These are phyloP conservation scores for Corymbia maculata DNA, from an alignment of 345 rosid genomes.

Conservation along the genomic window DNA sequence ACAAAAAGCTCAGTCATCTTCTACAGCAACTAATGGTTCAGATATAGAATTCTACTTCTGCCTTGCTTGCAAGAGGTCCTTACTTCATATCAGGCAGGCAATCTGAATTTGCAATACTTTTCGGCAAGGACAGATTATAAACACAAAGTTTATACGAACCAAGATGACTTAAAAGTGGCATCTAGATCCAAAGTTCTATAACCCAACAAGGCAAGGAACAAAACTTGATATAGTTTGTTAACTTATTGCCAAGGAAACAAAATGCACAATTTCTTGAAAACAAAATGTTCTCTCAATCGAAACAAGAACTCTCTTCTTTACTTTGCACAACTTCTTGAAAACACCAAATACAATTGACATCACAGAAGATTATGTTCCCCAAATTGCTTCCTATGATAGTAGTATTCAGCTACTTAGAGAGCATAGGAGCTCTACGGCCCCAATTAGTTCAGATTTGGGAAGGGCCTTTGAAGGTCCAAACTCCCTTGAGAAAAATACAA, in stretches of 20 bases:
- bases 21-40: neutral
- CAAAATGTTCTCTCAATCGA: neutral
- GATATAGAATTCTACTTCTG: neutral
- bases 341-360: neutral
- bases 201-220: neutral
- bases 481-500: too few relatives aligned
- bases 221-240: neutral
- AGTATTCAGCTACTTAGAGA: neutral
- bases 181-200: neutral
- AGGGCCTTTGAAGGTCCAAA: too few relatives aligned
- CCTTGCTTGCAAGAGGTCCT: neutral
- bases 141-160: neutral
- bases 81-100: neutral
- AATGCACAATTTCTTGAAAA: neutral
- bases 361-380: neutral
- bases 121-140: neutral
- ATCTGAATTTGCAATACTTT: neutral
- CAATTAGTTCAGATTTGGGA: too few relatives aligned
- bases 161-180: neutral
- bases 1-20: neutral
- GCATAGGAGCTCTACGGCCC: neutral
- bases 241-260: neutral
- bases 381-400: neutral
- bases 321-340: neutral
- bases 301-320: neutral